phyloP scores from a whole-genome alignment of 805 yeast genomes.

The Candida khao-thaluensis region DNA sequence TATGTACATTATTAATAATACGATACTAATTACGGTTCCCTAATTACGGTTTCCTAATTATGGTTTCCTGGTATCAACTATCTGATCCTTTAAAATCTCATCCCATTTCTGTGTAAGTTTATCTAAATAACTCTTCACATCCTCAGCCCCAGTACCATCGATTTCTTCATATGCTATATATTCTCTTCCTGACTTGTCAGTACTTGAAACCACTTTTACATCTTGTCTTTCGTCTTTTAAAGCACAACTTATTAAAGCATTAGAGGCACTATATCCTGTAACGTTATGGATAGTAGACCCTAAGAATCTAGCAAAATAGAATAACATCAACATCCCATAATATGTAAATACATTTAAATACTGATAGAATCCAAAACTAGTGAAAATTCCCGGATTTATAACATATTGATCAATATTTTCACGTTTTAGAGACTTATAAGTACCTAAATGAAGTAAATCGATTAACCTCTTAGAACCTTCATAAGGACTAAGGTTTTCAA shows the following conservation, averaged over 20 bases:
- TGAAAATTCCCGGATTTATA: slow-evolving; percentile 93
- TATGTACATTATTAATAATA: too few species aligned
- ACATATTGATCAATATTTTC: slow-evolving; percentile 69
- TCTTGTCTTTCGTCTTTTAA: slow-evolving; percentile 52
- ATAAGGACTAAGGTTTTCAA: slow-evolving; percentile 65
- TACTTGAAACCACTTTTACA: slow-evolving; percentile 67
- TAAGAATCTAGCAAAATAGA: slow-evolving; percentile 73
- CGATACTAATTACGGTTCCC: too few species aligned
- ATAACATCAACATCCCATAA: slow-evolving; percentile 81
- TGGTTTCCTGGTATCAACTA: slow-evolving; percentile 48
- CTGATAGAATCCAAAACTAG: slow-evolving; percentile 74
- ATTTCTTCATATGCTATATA: slow-evolving; percentile 55
- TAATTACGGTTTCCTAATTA: too few species aligned
- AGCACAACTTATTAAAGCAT: slow-evolving; percentile 65
- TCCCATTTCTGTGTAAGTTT: slow-evolving; percentile 68
- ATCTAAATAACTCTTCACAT: slow-evolving; percentile 65
- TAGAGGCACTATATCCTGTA: slow-evolving; percentile 85
- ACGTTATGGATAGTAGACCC: slow-evolving; percentile 92
- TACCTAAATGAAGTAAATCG: slow-evolving; percentile 77
- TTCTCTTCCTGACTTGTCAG: slow-evolving; percentile 62
- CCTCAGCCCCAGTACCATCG: slow-evolving; percentile 63
- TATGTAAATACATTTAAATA: slow-evolving; percentile 76
- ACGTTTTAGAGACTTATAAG: slow-evolving; percentile 51
- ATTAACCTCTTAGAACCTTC: slow-evolving; percentile 90
- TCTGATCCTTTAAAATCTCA: slow-evolving; percentile 68